Evolutionary conservation across 2,329 filamentous ascomycete genomes (phyloP).

Genomic region (Thelonectria olida): DNA sequence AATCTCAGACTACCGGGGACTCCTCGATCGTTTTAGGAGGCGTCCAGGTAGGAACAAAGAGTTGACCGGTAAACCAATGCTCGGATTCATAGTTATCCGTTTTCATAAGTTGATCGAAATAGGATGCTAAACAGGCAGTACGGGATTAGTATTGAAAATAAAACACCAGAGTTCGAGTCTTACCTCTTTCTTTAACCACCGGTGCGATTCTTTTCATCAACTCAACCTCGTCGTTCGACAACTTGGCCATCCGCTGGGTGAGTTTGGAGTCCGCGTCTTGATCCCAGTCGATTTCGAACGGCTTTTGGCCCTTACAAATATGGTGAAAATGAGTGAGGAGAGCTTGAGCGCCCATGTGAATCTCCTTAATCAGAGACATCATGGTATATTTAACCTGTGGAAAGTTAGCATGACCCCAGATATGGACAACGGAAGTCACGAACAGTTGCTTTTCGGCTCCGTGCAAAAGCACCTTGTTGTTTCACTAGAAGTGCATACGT

Average conservation of each 20-base stretch:
- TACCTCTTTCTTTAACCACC: not conserved
- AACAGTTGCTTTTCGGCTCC: not conserved
- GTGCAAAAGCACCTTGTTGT: not conserved
- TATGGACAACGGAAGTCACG: not conserved
- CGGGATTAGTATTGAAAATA: not conserved
- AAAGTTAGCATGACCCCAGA: not conserved
- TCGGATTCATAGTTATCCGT: not conserved
- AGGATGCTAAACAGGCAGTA: not conserved
- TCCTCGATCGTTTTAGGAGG: not conserved
- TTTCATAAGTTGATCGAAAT: not conserved
- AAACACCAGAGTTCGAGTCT: not conserved
- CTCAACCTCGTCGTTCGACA: not conserved
- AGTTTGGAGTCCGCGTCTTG: not conserved
- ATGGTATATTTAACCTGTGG: not conserved
- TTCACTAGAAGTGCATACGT: not conserved
- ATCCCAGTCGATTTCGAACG: not conserved
- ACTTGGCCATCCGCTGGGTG: not conserved
- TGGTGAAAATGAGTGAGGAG: not conserved
- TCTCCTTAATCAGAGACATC: not conserved
- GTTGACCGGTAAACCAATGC: not conserved
- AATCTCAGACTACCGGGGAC: not conserved
- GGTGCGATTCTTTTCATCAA: not conserved
- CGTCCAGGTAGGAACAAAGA: not conserved
- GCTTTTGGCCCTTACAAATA: not conserved
- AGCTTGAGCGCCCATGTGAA: not conserved